These are phyloP conservation scores for Pythium phragmiticola DNA, from an alignment of 352 stramenopile genomes.

Conservation along the genomic window DNA sequence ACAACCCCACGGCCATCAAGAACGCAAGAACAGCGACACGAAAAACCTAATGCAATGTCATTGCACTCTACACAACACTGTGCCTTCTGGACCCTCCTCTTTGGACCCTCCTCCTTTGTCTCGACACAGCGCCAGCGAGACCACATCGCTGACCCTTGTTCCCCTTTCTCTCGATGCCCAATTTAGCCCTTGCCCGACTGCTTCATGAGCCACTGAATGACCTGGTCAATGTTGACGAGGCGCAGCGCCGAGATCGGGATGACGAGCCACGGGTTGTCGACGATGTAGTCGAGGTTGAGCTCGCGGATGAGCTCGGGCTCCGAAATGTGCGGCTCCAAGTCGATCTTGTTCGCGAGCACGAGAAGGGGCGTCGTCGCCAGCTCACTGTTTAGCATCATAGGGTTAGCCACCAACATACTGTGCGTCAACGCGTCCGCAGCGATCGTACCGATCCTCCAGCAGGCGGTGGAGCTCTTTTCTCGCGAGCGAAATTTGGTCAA, in stretches of 20 bases:
- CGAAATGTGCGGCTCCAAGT: conserved; percentile 93
- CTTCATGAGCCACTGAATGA: conserved; percentile 97
- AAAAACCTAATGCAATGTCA: conserved; percentile 23
- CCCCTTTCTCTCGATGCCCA: background rate
- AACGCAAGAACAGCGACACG: background rate
- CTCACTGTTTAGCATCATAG: conserved; percentile 39
- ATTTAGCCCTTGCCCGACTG: conserved; percentile 89
- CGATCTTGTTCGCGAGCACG: conserved; percentile 99
- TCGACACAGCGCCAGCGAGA: background rate
- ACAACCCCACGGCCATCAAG: background rate
- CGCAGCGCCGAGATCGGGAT: conserved; percentile 97
- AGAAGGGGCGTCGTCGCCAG: conserved; percentile 92
- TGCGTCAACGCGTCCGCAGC: background rate
- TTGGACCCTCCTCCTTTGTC: background rate
- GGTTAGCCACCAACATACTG: background rate
- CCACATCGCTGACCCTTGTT: background rate
- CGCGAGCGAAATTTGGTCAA: conserved; percentile 93
- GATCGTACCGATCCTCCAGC: conserved; percentile 91
- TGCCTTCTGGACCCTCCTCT: conserved; percentile 9
- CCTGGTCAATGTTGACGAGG: conserved; percentile 96
- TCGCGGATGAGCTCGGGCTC: conserved; percentile 91
- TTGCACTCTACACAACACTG: conserved; percentile 25
- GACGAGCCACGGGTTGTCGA: conserved; percentile 98
- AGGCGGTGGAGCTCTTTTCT: conserved; percentile 93
- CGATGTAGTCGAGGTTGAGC: conserved; percentile 98